Evolutionary conservation across 495 filamentous ascomycete species (phyloP), one percentile per base, ranked within the genome.

Genomic region (Trichoderma virens): DNA sequence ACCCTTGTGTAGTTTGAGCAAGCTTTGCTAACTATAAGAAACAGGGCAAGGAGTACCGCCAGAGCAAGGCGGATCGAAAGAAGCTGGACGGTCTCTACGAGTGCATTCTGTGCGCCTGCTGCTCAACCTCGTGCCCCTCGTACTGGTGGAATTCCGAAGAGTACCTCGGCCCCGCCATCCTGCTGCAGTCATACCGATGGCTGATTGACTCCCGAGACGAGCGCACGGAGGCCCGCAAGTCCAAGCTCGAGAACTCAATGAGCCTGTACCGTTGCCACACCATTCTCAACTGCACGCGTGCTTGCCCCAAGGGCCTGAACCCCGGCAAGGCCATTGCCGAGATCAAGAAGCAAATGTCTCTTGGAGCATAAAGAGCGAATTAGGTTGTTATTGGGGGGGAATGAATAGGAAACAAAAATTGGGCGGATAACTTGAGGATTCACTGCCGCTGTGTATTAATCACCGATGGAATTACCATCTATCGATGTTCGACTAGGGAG

Each of bases 61-160:
- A 98, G 80, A 88, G 82, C 70, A 90, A 89, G 75, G 90, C 83
- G 65, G 91, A 98, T 64, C 92, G 69, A 70, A 90, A 86, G 80
- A 98, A 97, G 85, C 88, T 98, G 65, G 94, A 98, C 77, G 94
- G 94, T 65, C 85, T 98, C 59, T 98, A 98, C 81, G 94, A 98
- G 79, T 98, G 94, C 82, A 98, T 98, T 76, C 90, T 98, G 61
- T 98, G 94, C 86, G 93, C 93, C 68, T 98, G 94, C 87, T 98
- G 94, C 87, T 92, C 89, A 66, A 98, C 94, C 27, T 96, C 92
- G 35, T 98, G 94, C 82, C 94, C 94, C 2, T 94, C 90, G 8
- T 98, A 98, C 84, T 98, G 94, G 94, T 98, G 94, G 94, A 98
- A 98, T 82, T 86, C 85, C 70, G 91, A 96, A 78, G 92, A 98